Conservation (phyloP, 371 early-diverging fungal genomes). For the Mortierella sp. region DNA sequence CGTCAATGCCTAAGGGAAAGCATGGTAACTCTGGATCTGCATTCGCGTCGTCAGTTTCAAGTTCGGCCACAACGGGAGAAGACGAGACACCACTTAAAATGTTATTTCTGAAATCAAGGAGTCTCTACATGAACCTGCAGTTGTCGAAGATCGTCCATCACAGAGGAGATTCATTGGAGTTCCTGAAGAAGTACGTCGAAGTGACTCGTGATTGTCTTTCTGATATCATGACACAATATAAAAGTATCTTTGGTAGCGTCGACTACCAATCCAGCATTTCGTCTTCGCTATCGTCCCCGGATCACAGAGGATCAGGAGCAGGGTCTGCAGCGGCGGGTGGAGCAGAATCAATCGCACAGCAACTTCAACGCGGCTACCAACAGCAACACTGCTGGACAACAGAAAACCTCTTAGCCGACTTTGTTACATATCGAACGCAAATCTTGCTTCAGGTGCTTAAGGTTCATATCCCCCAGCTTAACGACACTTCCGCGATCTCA, state of each 20-base stretch:
- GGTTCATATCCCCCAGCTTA: constrained; percentile 63
- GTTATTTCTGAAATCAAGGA: constrained; percentile 81
- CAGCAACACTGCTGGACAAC: constrained; percentile 50
- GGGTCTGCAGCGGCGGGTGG: not conserved
- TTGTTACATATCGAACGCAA: constrained; percentile 63
- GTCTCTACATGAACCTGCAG: constrained; percentile 70
- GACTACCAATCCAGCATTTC: constrained; percentile 21
- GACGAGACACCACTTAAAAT: constrained; percentile 79
- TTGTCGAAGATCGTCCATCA: constrained; percentile 60
- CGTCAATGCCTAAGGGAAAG: not conserved
- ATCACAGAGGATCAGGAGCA: constrained; percentile 33
- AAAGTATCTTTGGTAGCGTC: constrained; percentile 78
- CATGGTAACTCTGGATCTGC: not conserved
- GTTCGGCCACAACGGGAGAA: constrained; percentile 21
- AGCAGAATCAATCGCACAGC: constrained; percentile 31
- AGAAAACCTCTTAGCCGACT: constrained; percentile 62
- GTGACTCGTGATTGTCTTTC: constrained; percentile 83
- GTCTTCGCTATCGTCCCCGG: constrained; percentile 45
- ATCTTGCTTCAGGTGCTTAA: constrained; percentile 56
- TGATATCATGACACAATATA: constrained; percentile 87
- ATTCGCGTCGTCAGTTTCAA: not conserved
- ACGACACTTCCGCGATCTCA: constrained; percentile 73
- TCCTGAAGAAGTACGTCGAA: constrained; percentile 80
- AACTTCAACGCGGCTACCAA: constrained; percentile 27
- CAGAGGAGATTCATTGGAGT: constrained; percentile 72